A percentile compares a stretch with the other conserved stretches of the same genome.
Evolutionary conservation across 176 grass and related monocot genomes (phyloP).

Genomic region (Puccinellia tenuiflora): DNA sequence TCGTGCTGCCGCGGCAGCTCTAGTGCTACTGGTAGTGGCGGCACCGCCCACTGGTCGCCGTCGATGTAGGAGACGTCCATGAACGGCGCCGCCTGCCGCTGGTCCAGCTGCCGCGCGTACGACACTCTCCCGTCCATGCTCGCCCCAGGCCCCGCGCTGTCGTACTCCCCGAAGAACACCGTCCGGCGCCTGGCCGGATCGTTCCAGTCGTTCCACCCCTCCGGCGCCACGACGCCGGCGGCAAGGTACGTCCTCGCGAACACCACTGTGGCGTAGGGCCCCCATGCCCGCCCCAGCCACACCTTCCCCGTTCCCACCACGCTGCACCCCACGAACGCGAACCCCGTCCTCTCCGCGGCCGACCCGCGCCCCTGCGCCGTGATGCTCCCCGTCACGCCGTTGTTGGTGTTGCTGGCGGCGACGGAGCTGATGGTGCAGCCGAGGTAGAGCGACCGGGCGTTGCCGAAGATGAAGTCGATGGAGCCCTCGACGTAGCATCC

Average conservation of each 20-base stretch:
- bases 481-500: slow-evolving; percentile 84
- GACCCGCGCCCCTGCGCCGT: slow-evolving; percentile 69
- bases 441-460: slow-evolving; percentile 61
- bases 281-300: slow-evolving; percentile 76
- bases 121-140: slow-evolving; percentile 22
- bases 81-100: slow-evolving; percentile 45
- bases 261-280: slow-evolving; percentile 54
- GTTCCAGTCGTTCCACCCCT: slow-evolving; percentile 84
- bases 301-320: slow-evolving; percentile 54
- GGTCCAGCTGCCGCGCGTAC: slow-evolving; percentile 56
- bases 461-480: slow-evolving; percentile 91
- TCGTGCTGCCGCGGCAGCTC: neutral
- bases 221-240: slow-evolving; percentile 36
- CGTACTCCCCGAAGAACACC: slow-evolving; percentile 65
- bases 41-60: slow-evolving; percentile 42
- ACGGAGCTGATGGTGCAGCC: slow-evolving; percentile 82
- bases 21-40: slow-evolving; percentile 33
- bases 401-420: slow-evolving; percentile 32
- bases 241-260: slow-evolving; percentile 53
- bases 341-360: slow-evolving; percentile 48
- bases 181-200: slow-evolving; percentile 56
- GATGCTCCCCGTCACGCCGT: slow-evolving; percentile 54
- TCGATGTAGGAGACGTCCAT: slow-evolving; percentile 81
- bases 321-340: slow-evolving; percentile 71
- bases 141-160: slow-evolving; percentile 64